Conservation (phyloP, 257 asterid species). For the Lithospermum erythrorhizon region DNA sequence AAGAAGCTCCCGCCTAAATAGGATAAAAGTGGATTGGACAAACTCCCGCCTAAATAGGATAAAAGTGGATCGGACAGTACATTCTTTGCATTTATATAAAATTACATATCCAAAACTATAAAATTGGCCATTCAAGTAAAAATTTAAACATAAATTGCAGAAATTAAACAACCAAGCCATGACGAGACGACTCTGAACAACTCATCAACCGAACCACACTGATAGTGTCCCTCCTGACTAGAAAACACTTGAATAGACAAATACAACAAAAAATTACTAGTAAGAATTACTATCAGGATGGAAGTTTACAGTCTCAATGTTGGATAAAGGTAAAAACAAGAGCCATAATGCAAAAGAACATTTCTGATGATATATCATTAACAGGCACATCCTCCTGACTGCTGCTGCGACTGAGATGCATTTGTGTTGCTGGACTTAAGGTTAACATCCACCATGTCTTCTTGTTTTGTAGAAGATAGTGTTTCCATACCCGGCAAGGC, state of each 20-base stretch:
- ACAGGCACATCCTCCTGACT: slow-evolving; percentile 48
- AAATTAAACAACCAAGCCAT: too few species aligned
- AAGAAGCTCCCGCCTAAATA: too few species aligned
- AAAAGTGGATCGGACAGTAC: too few species aligned
- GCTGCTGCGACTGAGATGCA: slow-evolving; percentile 20
- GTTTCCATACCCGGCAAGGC: slow-evolving; percentile 51
- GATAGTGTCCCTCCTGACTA: background rate
- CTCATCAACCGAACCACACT: background rate
- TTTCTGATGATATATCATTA: slow-evolving; percentile 6
- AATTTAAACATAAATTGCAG: too few species aligned
- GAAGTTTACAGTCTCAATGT: background rate
- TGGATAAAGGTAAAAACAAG: background rate
- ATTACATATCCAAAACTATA: too few species aligned
- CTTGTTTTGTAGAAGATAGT: slow-evolving; percentile 37
- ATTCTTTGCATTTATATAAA: too few species aligned
- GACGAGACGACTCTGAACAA: background rate
- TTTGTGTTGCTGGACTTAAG: slow-evolving; percentile 29
- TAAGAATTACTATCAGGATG: background rate
- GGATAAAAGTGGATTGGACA: too few species aligned
- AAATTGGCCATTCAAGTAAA: too few species aligned
- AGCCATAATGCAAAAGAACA: background rate
- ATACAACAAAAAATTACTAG: background rate
- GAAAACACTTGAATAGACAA: background rate
- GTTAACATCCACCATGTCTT: slow-evolving; percentile 49
- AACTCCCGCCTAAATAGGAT: too few species aligned